phyloP scores from a whole-genome alignment of 768 basidiomycete species.

The Naganishia randhawae region DNA sequence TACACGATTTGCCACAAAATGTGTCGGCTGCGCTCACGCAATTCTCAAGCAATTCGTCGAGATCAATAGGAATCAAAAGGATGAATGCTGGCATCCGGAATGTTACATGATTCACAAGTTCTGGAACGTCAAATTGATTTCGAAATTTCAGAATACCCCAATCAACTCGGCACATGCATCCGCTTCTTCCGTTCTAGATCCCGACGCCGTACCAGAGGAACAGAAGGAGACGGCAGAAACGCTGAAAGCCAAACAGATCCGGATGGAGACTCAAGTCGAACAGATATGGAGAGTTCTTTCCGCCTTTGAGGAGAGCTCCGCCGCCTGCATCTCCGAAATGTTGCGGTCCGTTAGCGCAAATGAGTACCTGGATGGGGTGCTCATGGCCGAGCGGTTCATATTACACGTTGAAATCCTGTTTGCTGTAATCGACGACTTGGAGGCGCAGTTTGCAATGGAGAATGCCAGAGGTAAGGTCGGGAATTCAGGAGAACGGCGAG shows the following conservation, averaged over 20 bases:
- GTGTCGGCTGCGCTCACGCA: slow-evolving; percentile 92
- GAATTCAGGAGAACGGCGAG: neutral
- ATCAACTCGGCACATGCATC: slow-evolving; percentile 45
- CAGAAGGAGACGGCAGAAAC: slow-evolving; percentile 68
- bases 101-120: slow-evolving; percentile 99
- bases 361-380: slow-evolving; percentile 90
- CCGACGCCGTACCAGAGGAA: slow-evolving; percentile 70
- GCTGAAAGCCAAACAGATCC: slow-evolving; percentile 80
- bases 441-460: slow-evolving; percentile 74
- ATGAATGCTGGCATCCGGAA: slow-evolving; percentile 99
- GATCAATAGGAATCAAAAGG: slow-evolving; percentile 94
- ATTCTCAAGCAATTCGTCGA: slow-evolving; percentile 99
- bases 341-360: slow-evolving; percentile 93
- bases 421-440: slow-evolving; percentile 92
- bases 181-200: slow-evolving; percentile 42
- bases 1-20: slow-evolving; percentile 96
- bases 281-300: slow-evolving; percentile 98
- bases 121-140: slow-evolving; percentile 85
- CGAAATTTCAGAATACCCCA: slow-evolving; percentile 47
- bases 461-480: slow-evolving; percentile 72
- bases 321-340: slow-evolving; percentile 99
- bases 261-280: slow-evolving; percentile 96
- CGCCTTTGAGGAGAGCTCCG: slow-evolving; percentile 98
- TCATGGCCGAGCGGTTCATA: slow-evolving; percentile 98
- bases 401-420: slow-evolving; percentile 97